Evolutionary conservation across 1,139 yeast genomes (phyloP), one percentile per base, ranked within the genome.

Genomic region (Kodamaea fungicola): DNA sequence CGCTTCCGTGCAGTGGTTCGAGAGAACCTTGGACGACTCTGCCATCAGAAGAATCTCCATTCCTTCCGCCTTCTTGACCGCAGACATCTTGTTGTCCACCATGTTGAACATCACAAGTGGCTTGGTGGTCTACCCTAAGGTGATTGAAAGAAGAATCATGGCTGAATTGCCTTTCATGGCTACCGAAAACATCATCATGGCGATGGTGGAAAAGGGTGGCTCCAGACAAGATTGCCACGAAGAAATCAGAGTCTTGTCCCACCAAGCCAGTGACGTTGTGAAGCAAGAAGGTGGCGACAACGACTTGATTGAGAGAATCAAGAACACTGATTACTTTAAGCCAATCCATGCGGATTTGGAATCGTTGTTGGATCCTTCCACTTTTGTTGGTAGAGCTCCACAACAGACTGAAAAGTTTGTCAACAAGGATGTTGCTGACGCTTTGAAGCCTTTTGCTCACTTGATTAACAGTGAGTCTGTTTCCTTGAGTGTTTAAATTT

Each of bases 121-220:
- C 10, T 74, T 92, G 47, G 98, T 94, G 39, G 98, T 92, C 33
- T 92, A 94, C 70, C 98, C 98, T 52, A 90, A 92, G 77, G 98
- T 92, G 52, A 92, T 92, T 58, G 96, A 85, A 71, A 85, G 97
- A 74, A 85, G 97, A 70, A 92, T 92, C 64, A 81, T 64, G 61
- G 77, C 96, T 37, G 98, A 94, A 67, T 76, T 92, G 57, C 99
- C 99, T 51, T 92, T 94, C 74, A 92, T 92, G 99, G 99, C 99
- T 49, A 92, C 99, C 39, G 99, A 92, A 70, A 92, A 92, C 68
- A 81, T 92, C 61, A 92, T 92, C 63, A 92, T 92, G 99, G 98
- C 98, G 40, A 92, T 92, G 97, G 98, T 92, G 42, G 95, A 89
- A 67, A 83, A 84, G 64, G 97, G 97, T 53, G 97, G 87, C 32